Percentiles rank a stretch among this genome's conserved stretches.
Conservation (phyloP, 2,329 filamentous ascomycete species). For the Arthrobotrys sinensis region DNA sequence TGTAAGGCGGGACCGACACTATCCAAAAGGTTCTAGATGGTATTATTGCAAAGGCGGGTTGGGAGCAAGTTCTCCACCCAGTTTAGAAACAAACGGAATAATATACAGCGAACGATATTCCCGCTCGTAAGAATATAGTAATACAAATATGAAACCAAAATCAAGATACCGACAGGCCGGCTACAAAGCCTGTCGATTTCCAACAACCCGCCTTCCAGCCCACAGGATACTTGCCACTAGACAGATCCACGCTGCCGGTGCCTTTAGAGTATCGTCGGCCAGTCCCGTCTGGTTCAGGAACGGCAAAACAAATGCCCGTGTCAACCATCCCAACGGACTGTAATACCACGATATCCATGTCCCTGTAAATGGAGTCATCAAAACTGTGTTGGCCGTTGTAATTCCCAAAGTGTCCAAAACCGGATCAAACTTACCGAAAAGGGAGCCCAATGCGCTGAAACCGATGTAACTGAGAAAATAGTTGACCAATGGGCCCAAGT, state of each 20-base stretch:
- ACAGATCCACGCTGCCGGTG: constrained; percentile 31
- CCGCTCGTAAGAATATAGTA: not conserved
- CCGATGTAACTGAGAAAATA: constrained; percentile 14
- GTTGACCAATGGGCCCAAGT: constrained; percentile 30
- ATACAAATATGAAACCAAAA: constrained; percentile 3
- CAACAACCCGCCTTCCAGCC: constrained; percentile 23
- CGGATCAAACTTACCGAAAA: constrained; percentile 48
- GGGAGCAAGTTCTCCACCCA: not conserved
- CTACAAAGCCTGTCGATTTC: not conserved
- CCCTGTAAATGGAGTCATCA: not conserved
- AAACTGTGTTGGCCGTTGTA: constrained; percentile 16
- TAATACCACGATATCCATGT: constrained; percentile 40
- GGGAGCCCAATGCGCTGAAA: constrained; percentile 35
- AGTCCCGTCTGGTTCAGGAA: constrained; percentile 22
- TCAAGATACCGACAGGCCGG: not conserved
- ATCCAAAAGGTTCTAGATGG: not conserved
- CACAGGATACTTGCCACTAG: constrained; percentile 17
- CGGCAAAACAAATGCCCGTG: constrained; percentile 20
- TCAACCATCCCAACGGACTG: constrained; percentile 21
- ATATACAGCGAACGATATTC: not conserved
- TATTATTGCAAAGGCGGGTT: not conserved
- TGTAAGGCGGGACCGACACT: not conserved
- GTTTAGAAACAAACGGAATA: not conserved
- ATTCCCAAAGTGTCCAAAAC: not conserved
- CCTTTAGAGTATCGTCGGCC: constrained; percentile 16